Base-by-base conservation (phyloP, 1,284 basidiomycete species). In the Ceratobasidium sp. region DNA sequence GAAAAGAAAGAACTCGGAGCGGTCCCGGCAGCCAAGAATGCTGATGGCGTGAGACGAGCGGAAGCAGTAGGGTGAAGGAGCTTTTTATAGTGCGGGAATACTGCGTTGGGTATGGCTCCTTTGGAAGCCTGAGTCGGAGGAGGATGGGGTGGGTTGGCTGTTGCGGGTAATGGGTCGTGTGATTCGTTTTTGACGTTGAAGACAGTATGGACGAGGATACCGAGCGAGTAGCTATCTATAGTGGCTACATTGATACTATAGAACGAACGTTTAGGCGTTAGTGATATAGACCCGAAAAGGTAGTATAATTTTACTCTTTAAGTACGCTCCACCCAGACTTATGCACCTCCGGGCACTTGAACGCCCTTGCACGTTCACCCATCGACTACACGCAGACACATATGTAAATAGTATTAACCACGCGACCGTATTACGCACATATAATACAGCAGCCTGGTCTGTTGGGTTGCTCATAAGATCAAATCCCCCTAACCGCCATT, bases 401-500 rank as follows among this genome's bases (percentile, higher is more conserved):
- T 47, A 4, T 54, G 51, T 14, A 65, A 54, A 14, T 74, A 44
- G 2, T 72, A 27, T 41, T 47, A 45, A 27, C 33, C 27, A 62
- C 14, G 15, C 6, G 27, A 24, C 14, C 14, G 19, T 41, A 74
- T 76, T 76, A 84, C 91, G 82, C 83, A 95, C 94, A 85, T 95
- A 95, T 81, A 96, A 84, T 31, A 93, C 87, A 11, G 92, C 87
- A 59, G 86, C 81, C n/a, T 92, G 89, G 73, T 97, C 95, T 79
- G 89, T 92, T 2, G 91, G 86, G 79, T 87, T 93, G 79, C 93
- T 97, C 79, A 99, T 83, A 0, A 97, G 84, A 79, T 99, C 98
- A 79, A 99, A 97, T 0, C 97, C 97, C 41, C 93, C 97, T 9
- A 99, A 85, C 80, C 93, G 93, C 97, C 97, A 99, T 84, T 99